These are phyloP conservation scores for Pichia nakasei DNA, from an alignment of 805 yeast genomes.

Conservation along the genomic window DNA sequence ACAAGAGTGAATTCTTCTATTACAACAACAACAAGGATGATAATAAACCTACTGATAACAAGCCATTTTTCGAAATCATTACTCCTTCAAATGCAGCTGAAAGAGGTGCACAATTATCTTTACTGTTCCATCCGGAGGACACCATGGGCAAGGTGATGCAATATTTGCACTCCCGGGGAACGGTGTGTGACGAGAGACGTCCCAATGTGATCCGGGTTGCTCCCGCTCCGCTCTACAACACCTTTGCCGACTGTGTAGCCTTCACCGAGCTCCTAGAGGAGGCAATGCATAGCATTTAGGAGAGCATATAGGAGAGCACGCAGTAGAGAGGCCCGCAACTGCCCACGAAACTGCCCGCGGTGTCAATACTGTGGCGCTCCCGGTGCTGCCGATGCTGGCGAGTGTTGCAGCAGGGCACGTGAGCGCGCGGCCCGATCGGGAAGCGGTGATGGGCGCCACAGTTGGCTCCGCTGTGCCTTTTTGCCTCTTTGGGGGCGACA, in stretches of 20 bases:
- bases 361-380: too few relatives aligned
- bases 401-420: too few relatives aligned
- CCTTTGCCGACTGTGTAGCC: constrained; percentile 50
- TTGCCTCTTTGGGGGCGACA: too few relatives aligned
- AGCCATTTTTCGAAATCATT: constrained; percentile 51
- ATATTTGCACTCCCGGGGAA: constrained; percentile 45
- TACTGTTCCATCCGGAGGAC: constrained; percentile 50
- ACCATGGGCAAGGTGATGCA: constrained; percentile 55
- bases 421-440: too few relatives aligned
- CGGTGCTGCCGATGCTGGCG: too few relatives aligned
- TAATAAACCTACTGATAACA: too few relatives aligned
- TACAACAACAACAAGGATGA: too few relatives aligned
- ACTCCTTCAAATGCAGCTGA: constrained; percentile 55
- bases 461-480: too few relatives aligned
- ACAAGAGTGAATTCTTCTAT: constrained; percentile 35
- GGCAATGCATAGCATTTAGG: constrained; percentile 13
- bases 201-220: constrained; percentile 90
- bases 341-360: too few relatives aligned
- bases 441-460: too few relatives aligned
- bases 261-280: constrained; percentile 40
- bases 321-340: too few relatives aligned
- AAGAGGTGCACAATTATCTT: constrained; percentile 77
- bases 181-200: constrained; percentile 80
- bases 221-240: constrained; percentile 77
- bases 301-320: too few relatives aligned